Evolutionary conservation across 805 yeast genomes (phyloP), one percentile per base, ranked within the genome.

Genomic region (Cyberlindnera bimundalis): DNA sequence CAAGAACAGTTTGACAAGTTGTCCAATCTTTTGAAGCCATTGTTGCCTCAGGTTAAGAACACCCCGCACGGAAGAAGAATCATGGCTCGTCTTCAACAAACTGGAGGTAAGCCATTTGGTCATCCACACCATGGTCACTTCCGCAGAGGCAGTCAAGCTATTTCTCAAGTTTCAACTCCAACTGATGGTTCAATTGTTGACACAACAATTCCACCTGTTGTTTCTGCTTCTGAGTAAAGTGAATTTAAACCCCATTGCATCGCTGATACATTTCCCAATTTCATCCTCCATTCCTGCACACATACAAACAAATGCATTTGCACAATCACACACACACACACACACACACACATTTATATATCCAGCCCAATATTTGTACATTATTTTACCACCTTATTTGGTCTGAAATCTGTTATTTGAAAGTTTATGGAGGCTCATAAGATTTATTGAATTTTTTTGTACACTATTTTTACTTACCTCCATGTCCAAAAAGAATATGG

Each of bases 41-140:
- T 84, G 43, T 70, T 91, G 53, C 79, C 84, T 17, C 82, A 81
- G 34, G 84, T 91, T 44, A 77, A 84, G 60, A 84, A 83, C 53
- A 90, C 97, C 14, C 97, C 97, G 3, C 96, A 91, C 61, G 98
- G 97, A n/a, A 76, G 96, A 60, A 78, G 97, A 57, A 89, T 91
- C 45, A 75, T 85, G 67, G 78, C 86, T 21, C 88, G 87, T 59
- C 55, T 78, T 33, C 66, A 64, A 42, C 55, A 51, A 15, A 26
- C 30, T 12, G 39, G 40, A 19, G 27, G 30, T n/a, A 40, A 33
- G 16, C 21, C 36, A 33, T 33, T 33, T 25, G 29, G 36, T 25
- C 21, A 33, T n/a, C n/a, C n/a, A n/a, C n/a, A n/a, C n/a, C n/a
- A n/a, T 14, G 6, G 24, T 12, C 14, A 25, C 23, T 17, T 17